Percentiles rank a stretch among this genome's conserved stretches.
Evolutionary conservation across 768 basidiomycete genomes (phyloP).

Genomic region (Sarcomyxa edulis): DNA sequence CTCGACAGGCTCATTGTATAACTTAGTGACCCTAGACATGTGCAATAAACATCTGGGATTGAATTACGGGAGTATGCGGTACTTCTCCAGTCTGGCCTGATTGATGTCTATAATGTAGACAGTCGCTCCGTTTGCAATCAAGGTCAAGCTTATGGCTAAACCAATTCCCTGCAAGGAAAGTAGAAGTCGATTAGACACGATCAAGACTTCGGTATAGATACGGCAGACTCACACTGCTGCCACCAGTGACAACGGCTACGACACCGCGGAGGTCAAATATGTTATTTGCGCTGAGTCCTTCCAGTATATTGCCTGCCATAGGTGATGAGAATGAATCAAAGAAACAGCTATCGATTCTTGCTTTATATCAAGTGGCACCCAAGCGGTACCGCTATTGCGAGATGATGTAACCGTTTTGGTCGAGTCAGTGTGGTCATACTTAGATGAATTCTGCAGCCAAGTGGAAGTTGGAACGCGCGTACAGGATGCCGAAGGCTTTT

Average conservation of each 20-base stretch:
- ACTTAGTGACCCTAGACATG: conserved; percentile 26
- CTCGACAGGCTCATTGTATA: conserved; percentile 31
- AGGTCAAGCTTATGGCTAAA: conserved; percentile 41
- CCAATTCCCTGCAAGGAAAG: conserved; percentile 34
- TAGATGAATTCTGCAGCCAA: no score
- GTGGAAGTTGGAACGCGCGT: no score
- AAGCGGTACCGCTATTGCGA: no score
- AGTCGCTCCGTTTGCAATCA: conserved; percentile 41
- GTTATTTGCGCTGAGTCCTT: conserved; percentile 26
- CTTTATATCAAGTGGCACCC: no score
- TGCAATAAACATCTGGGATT: no score
- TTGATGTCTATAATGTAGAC: conserved; percentile 43
- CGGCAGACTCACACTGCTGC: conserved; percentile 28
- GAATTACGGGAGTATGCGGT: no score
- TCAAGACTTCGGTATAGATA: background rate
- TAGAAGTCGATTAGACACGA: background rate
- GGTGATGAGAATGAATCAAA: no score
- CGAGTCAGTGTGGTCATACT: no score
- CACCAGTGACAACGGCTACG: conserved; percentile 41
- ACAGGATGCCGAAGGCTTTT: no score
- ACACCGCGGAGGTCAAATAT: conserved; percentile 41
- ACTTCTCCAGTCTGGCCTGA: conserved; percentile 37
- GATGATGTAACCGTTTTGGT: no score
- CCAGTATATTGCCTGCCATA: conserved; percentile 23
- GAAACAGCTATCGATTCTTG: no score